A percentile compares a stretch with the other conserved stretches of the same genome.
phyloP scores from a whole-genome alignment of 768 basidiomycete species.

The Lactarius hengduanensis region DNA sequence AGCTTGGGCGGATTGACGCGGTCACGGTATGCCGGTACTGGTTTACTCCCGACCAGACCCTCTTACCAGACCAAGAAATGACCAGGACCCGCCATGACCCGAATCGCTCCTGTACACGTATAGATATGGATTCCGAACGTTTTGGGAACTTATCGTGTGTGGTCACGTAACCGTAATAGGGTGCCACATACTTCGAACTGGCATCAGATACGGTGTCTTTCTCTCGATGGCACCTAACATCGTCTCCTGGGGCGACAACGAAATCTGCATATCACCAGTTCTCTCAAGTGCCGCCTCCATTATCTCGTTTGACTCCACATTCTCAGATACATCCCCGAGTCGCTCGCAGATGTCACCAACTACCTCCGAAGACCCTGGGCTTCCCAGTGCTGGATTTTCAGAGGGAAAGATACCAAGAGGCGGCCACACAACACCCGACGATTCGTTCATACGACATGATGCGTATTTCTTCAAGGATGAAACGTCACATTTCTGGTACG shows the following conservation, averaged over 20 bases:
- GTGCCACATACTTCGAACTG: too few species aligned
- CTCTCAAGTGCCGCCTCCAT: slow-evolving; percentile 4
- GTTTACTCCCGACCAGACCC: too few species aligned
- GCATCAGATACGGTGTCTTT: neutral
- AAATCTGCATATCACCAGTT: neutral
- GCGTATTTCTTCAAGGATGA: slow-evolving; percentile 22
- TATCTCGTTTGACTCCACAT: slow-evolving; percentile 3
- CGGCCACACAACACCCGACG: neutral
- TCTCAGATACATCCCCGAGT: neutral
- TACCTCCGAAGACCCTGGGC: neutral
- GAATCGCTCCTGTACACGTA: too few species aligned
- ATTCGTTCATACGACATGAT: slow-evolving; percentile 14
- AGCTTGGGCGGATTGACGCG: too few species aligned
- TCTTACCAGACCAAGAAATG: too few species aligned
- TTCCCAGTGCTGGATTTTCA: neutral
- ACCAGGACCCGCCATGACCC: too few species aligned
- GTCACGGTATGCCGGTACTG: too few species aligned
- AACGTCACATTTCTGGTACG: slow-evolving; percentile 24
- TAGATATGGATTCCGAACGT: too few species aligned
- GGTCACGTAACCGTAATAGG: too few species aligned
- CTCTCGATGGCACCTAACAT: slow-evolving; percentile 6
- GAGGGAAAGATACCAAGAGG: neutral
- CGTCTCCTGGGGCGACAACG: slow-evolving; percentile 5
- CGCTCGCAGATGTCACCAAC: neutral
- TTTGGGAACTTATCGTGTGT: too few species aligned